These are phyloP conservation scores for Talaromyces funiculosus DNA, from an alignment of 2,329 filamentous ascomycete species.

Conservation along the genomic window DNA sequence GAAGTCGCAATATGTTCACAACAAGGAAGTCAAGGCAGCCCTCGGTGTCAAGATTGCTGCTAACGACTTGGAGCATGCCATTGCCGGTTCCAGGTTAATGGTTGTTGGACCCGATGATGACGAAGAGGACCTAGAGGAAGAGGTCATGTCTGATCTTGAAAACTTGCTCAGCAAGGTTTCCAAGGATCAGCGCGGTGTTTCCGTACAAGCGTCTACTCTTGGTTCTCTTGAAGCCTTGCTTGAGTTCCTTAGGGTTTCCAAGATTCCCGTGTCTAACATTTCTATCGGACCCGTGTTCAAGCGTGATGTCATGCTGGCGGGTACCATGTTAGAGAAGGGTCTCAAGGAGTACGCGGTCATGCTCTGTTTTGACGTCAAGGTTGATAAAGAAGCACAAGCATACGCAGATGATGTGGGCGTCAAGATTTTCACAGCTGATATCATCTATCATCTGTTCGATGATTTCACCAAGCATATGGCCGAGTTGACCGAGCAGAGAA, in stretches of 20 bases:
- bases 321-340: conserved; percentile 92
- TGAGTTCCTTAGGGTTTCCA: conserved; percentile 90
- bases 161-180: conserved; percentile 86
- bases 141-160: conserved; percentile 92
- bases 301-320: conserved; percentile 89
- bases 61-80: conserved; percentile 89
- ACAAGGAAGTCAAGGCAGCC: conserved; percentile 97
- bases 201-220: conserved; percentile 92
- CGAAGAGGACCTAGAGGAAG: conserved; percentile 92
- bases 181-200: conserved; percentile 88
- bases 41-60: conserved; percentile 98
- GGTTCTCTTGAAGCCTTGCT: conserved; percentile 93
- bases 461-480: conserved; percentile 94
- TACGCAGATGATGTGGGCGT: conserved; percentile 93
- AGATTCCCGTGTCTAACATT: conserved; percentile 96
- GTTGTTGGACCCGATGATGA: conserved; percentile 94
- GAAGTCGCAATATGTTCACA: conserved; percentile 95
- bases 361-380: conserved; percentile 99
- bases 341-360: conserved; percentile 89
- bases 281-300: conserved; percentile 97
- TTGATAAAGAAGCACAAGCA: conserved; percentile 87
- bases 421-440: conserved; percentile 97
- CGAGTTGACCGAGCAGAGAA: conserved; percentile 78
- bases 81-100: conserved; percentile 89
- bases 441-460: conserved; percentile 98